Base-by-base conservation (phyloP, 441 rosid species). In the Geranium incanum region DNA sequence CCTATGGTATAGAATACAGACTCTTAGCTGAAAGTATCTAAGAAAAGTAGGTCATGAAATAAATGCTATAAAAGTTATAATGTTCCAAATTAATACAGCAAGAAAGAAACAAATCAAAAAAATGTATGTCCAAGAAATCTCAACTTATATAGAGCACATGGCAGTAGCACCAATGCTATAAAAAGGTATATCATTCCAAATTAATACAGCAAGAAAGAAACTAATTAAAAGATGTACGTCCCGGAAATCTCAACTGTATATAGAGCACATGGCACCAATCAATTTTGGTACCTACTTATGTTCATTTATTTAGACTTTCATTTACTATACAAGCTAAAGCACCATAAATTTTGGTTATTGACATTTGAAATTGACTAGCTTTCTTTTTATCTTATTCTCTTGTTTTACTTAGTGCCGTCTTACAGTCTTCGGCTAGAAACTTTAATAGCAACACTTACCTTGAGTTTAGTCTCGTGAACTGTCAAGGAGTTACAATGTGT, bases 391-490 rank as follows among this genome's bases (percentile, higher is more conserved):
- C 36, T n/a, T 37, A 3, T 67, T 57, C 39, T 59, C 45, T 41
- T 65, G 18, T 5, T 39, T 68, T 68, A 9, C 66, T 62, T 19
- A 50, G 13, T 57, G 28, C 63, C 21, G 7, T 57, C 0, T 9
- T 0, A 64, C 37, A 64, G 5, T 3, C n/a, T 0, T 9, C 41
- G 19, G 19, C 50, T 6, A 11, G 68, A 76, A 55, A 48, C 36
- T 21, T 38, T 60, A 66, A 12, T n/a, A 65, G 28, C 19, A 50
- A 72, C 28, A 45, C 82, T 71, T 67, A 92, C 99, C 97, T 95
- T 95, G 15, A 95, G 87, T 85, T 95, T 95, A 13, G 97, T 90
- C 81, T 95, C 98, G 80, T 95, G 91, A 75, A 95, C 98, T 37
- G 95, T 92, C 63, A 95, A 48, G 36, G 93, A 72, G 77, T 92